Conservation (phyloP, 805 yeast genomes). For the Saccharomycopsis sp. region DNA sequence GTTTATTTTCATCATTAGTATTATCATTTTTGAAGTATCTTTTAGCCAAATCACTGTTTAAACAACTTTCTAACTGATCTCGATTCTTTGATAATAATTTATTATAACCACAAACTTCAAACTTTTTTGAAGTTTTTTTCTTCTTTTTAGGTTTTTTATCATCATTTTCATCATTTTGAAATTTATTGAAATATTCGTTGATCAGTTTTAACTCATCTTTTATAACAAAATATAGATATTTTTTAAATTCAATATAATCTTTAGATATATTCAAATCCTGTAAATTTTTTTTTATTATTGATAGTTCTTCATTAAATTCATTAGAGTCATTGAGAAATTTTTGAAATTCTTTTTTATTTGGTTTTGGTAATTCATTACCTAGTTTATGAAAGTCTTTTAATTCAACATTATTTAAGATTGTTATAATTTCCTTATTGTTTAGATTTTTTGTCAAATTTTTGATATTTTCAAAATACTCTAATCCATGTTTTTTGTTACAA, state of each 20-base stretch:
- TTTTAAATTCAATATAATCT: slow-evolving; percentile 15
- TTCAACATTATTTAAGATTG: not conserved
- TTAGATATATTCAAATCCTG: not conserved
- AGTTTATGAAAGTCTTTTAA: slow-evolving; percentile 22
- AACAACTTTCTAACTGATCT: too few relatives aligned
- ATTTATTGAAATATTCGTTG: slow-evolving; percentile 20
- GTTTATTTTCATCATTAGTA: not conserved
- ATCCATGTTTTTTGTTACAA: slow-evolving; percentile 68
- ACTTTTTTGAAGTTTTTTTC: slow-evolving; percentile 24
- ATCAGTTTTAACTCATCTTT: slow-evolving; percentile 22
- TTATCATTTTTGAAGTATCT: slow-evolving; percentile 6
- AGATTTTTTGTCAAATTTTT: slow-evolving; percentile 9
- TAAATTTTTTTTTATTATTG: not conserved
- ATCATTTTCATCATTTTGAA: not conserved
- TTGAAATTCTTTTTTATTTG: slow-evolving; percentile 25
- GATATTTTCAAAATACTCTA: slow-evolving; percentile 25
- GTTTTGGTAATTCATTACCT: slow-evolving; percentile 35
- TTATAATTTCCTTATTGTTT: not conserved
- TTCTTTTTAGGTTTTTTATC: slow-evolving; percentile 12
- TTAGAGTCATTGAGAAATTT: slow-evolving; percentile 16
- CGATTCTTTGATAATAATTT: too few relatives aligned
- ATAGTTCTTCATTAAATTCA: slow-evolving; percentile 14
- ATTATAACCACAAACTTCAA: slow-evolving; percentile 48
- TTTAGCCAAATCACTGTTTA: slow-evolving; percentile 8
- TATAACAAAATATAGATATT: slow-evolving; percentile 24